Evolutionary conservation across 164 flowering plant species (phyloP).

Genomic region (Brasenia schreberi): DNA sequence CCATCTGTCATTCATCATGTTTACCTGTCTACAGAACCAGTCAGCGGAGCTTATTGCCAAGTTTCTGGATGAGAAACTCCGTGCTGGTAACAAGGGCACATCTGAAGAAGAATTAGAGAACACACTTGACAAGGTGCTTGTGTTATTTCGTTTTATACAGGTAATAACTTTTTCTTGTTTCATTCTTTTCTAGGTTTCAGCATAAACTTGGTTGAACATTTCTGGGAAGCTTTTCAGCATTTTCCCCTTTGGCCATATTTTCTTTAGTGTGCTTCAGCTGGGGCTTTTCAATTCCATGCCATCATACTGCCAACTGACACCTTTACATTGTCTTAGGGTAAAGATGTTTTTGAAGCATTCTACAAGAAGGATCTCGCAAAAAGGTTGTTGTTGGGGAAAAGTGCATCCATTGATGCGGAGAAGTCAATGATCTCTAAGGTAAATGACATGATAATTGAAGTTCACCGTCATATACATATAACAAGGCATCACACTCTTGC

Average conservation of each 20-base stretch:
- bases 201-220: too few relatives aligned
- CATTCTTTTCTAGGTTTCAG: too few relatives aligned
- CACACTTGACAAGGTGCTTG: slow-evolving; percentile 88
- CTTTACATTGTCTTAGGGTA: slow-evolving; percentile 42
- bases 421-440: slow-evolving; percentile 99
- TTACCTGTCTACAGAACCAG: slow-evolving; percentile 45
- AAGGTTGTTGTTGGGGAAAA: slow-evolving; percentile 84
- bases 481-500: neutral
- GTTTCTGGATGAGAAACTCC: slow-evolving; percentile 97
- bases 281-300: neutral
- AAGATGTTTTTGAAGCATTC: slow-evolving; percentile 99
- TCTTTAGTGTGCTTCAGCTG: neutral
- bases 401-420: slow-evolving; percentile 99
- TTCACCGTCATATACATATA: too few relatives aligned
- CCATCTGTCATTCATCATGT: too few relatives aligned
- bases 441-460: neutral
- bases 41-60: slow-evolving; percentile 98
- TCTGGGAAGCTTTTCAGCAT: neutral
- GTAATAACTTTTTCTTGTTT: slow-evolving; percentile 18
- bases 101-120: slow-evolving; percentile 99
- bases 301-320: neutral
- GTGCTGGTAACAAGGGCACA: slow-evolving; percentile 98
- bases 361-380: slow-evolving; percentile 99
- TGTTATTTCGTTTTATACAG: slow-evolving; percentile 94
- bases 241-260: neutral